Percentiles rank a stretch among this genome's conserved stretches.
These are phyloP conservation scores for Macadamia tetraphylla DNA, from an alignment of 164 flowering plant genomes.

Conservation along the genomic window DNA sequence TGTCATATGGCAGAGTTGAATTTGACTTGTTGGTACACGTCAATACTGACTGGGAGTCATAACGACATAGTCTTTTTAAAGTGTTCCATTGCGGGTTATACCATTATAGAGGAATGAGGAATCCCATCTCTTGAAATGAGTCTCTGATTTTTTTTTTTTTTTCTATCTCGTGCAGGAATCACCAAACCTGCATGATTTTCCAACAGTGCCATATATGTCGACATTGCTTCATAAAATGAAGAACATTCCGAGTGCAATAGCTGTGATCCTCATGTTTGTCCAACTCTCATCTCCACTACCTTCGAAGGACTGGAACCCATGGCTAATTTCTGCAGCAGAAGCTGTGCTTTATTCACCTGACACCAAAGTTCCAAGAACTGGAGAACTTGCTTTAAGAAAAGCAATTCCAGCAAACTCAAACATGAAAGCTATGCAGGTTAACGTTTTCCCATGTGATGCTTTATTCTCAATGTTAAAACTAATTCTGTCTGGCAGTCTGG, in stretches of 20 bases:
- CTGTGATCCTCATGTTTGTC: slow-evolving; percentile 39
- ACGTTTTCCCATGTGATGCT: not conserved
- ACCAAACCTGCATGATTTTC: slow-evolving; percentile 9
- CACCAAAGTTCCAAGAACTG: slow-evolving; percentile 92
- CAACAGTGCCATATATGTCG: slow-evolving; percentile 13
- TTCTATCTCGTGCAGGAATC: slow-evolving; percentile 38
- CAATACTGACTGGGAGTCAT: too few species aligned
- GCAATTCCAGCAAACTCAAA: slow-evolving; percentile 86
- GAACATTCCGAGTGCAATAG: slow-evolving; percentile 35
- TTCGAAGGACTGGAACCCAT: slow-evolving; percentile 27
- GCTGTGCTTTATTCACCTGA: slow-evolving; percentile 95
- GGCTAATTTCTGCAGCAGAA: slow-evolving; percentile 46
- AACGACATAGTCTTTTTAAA: too few species aligned
- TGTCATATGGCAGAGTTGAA: too few species aligned
- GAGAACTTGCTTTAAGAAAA: slow-evolving; percentile 85
- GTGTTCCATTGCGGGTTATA: not conserved
- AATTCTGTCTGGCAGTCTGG: too few species aligned
- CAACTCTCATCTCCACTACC: slow-evolving; percentile 60
- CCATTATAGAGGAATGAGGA: not conserved
- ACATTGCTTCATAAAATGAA: slow-evolving; percentile 20
- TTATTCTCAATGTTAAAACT: too few species aligned
- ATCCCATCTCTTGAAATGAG: slow-evolving; percentile 9
- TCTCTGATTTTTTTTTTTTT: slow-evolving; percentile 7
- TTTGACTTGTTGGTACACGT: too few species aligned
- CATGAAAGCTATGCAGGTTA: slow-evolving; percentile 90